Conservation (phyloP, 352 stramenopile species). For the Aphanomyces cochlioides region DNA sequence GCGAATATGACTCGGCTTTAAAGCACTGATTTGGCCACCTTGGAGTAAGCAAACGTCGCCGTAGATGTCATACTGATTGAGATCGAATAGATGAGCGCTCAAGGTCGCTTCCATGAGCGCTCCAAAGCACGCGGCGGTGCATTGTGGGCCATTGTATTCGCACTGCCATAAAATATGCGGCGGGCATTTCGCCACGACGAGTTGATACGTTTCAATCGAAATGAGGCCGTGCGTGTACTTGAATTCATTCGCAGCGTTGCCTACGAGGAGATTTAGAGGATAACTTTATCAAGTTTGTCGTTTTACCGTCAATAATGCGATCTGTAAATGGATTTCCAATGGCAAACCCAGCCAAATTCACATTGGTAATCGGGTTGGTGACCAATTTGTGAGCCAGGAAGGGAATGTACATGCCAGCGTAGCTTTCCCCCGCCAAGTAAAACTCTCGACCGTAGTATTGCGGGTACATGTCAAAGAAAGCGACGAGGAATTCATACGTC, state of each 20-base stretch:
- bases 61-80: constrained; percentile 73
- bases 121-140: constrained; percentile 40
- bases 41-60: constrained; percentile 57
- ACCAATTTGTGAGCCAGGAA: constrained; percentile 4
- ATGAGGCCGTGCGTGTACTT: constrained; percentile 76
- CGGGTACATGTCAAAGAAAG: constrained; percentile 59
- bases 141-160: constrained; percentile 51
- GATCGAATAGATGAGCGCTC: constrained; percentile 41
- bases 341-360: constrained; percentile 53
- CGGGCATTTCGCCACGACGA: constrained; percentile 50
- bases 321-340: constrained; percentile 46
- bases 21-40: constrained; percentile 42
- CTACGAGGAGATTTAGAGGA: constrained; percentile 28
- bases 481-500: constrained; percentile 28
- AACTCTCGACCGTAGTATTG: constrained; percentile 43
- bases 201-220: constrained; percentile 52
- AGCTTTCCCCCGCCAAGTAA: constrained; percentile 39
- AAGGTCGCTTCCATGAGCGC: constrained; percentile 42
- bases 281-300: constrained; percentile 7
- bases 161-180: constrained; percentile 46
- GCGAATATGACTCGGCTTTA: constrained; percentile 34
- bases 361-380: neutral
- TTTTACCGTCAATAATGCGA: constrained; percentile 13
- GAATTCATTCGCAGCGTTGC: constrained; percentile 22
- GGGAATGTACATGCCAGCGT: constrained; percentile 39